phyloP scores from a whole-genome alignment of 768 basidiomycete species.

The Tricholomella constricta region DNA sequence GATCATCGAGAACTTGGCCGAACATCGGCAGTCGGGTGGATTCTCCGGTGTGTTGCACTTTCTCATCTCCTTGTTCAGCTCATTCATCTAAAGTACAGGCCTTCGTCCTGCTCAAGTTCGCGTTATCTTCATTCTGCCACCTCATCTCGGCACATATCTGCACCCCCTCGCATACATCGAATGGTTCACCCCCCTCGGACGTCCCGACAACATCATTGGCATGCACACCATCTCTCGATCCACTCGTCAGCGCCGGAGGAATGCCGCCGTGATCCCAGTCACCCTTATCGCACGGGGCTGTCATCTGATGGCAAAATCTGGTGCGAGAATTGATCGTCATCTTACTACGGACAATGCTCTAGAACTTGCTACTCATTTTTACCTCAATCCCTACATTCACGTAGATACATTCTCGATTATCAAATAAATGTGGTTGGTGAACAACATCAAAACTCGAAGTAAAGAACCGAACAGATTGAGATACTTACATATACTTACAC shows the following conservation, averaged over 20 bases:
- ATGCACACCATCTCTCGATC: slow-evolving; percentile 25
- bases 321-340: background rate
- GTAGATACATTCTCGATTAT: slow-evolving; percentile 15
- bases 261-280: slow-evolving; percentile 19
- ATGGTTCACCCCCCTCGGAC: slow-evolving; percentile 2
- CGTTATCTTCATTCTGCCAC: slow-evolving; percentile 6
- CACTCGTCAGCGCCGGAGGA: slow-evolving; percentile 14
- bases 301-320: slow-evolving; percentile 22
- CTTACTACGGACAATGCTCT: slow-evolving; percentile 22
- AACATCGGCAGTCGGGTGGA: background rate
- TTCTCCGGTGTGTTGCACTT: background rate
- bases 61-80: background rate
- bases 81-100: background rate
- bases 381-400: slow-evolving; percentile 16
- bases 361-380: slow-evolving; percentile 10
- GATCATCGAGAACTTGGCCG: background rate
- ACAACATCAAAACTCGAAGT: too few species aligned
- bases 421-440: too few species aligned
- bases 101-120: slow-evolving; percentile 7
- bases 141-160: background rate
- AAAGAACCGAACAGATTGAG: too few species aligned
- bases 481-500: too few species aligned
- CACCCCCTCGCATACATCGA: slow-evolving; percentile 7
- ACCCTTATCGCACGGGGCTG: slow-evolving; percentile 13
- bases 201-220: background rate